These are phyloP conservation scores for Rubia balearica DNA, from an alignment of 305 asterid species.

Conservation along the genomic window DNA sequence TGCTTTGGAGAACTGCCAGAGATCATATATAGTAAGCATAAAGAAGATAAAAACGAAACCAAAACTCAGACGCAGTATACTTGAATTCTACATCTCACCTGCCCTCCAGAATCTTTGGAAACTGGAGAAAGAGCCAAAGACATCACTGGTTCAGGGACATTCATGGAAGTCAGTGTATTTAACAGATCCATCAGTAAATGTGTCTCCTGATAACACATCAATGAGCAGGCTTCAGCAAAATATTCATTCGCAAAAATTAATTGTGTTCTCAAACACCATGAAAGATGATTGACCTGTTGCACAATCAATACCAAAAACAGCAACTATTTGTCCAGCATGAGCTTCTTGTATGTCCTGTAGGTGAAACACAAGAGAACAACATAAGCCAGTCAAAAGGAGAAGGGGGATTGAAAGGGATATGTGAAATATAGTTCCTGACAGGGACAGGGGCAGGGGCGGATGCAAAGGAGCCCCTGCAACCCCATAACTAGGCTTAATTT, in stretches of 20 bases:
- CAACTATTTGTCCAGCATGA: conserved; percentile 98
- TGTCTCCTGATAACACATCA: conserved; percentile 59
- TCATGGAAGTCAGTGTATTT: conserved; percentile 97
- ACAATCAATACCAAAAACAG: conserved; percentile 97
- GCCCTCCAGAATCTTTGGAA: conserved; percentile 95
- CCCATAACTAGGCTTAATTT: not conserved
- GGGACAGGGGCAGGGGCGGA: not conserved
- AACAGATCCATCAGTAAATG: conserved; percentile 94
- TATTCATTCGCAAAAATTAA: not conserved
- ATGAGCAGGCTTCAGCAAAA: conserved; percentile 5
- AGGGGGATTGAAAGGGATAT: not conserved
- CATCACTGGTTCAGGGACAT: conserved; percentile 99
- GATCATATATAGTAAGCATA: no score
- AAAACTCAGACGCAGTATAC: not conserved
- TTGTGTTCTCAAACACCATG: not conserved
- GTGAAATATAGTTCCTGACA: not conserved
- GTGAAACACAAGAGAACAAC: conserved; percentile 1
- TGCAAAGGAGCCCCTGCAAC: not conserved
- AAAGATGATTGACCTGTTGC: conserved; percentile 58
- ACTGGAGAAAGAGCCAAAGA: conserved; percentile 92
- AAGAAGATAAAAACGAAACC: no score
- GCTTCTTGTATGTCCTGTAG: conserved; percentile 94
- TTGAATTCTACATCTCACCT: conserved; percentile 46
- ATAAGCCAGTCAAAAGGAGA: conserved; percentile 4
- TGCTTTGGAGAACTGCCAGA: no score